Percentiles rank a stretch among this genome's conserved stretches.
phyloP scores from a whole-genome alignment of 306 rosid species.

The Rubus parviflorus region DNA sequence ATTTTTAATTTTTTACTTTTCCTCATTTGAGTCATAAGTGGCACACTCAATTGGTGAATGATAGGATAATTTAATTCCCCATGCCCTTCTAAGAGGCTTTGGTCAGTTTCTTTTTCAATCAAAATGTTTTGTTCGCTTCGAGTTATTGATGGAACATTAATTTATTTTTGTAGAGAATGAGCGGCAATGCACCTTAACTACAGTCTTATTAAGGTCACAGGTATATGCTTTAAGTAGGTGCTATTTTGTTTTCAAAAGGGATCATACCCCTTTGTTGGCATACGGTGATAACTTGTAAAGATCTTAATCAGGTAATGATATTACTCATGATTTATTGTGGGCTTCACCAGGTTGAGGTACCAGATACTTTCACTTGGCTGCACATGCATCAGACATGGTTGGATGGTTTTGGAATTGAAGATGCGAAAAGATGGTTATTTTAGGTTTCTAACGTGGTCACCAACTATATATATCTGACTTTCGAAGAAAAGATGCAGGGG shows the following conservation, averaged over 20 bases:
- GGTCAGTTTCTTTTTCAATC: background rate
- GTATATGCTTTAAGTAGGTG: conserved; percentile 17
- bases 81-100: background rate
- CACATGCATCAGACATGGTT: conserved; percentile 78
- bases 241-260: background rate
- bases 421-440: conserved; percentile 40
- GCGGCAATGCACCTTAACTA: conserved; percentile 50
- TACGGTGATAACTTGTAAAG: background rate
- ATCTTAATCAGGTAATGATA: conserved; percentile 9
- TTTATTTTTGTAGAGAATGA: conserved; percentile 37
- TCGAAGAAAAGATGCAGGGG: background rate
- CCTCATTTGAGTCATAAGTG: background rate
- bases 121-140: background rate
- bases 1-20: background rate
- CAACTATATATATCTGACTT: background rate
- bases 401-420: conserved; percentile 44
- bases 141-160: conserved; percentile 16
- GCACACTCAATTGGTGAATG: background rate
- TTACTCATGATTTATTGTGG: conserved; percentile 17
- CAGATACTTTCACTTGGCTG: conserved; percentile 51
- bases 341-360: conserved; percentile 44
- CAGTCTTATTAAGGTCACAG: conserved; percentile 62
- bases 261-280: conserved; percentile 1
- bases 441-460: conserved; percentile 33
- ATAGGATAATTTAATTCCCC: background rate